These are phyloP conservation scores for Saccharomycopsis sp. DNA, from an alignment of 805 yeast species.

Conservation along the genomic window DNA sequence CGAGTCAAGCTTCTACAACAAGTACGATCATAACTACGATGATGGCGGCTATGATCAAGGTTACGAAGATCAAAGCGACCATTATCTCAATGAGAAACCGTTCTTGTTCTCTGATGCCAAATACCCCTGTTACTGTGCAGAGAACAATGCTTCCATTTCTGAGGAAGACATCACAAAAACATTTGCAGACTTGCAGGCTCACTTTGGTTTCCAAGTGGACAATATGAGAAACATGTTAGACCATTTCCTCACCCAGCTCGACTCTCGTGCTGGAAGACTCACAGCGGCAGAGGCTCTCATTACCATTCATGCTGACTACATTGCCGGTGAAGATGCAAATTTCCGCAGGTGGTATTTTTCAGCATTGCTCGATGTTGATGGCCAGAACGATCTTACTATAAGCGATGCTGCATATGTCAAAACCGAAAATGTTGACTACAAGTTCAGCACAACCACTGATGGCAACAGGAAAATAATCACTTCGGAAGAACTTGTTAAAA, in stretches of 20 bases:
- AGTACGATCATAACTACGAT: not conserved
- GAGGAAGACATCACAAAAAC: conserved; percentile 52
- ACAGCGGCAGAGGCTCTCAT: conserved; percentile 60
- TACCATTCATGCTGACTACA: conserved; percentile 80
- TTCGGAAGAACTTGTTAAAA: not conserved
- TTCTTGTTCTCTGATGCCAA: conserved; percentile 1
- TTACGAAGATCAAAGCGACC: too few relatives aligned
- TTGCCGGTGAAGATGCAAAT: conserved; percentile 84
- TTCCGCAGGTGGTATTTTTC: conserved; percentile 90
- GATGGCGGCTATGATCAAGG: too few relatives aligned
- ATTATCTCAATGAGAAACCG: conserved; percentile 5
- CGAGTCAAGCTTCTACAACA: not conserved
- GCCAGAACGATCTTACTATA: conserved; percentile 27
- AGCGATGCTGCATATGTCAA: not conserved
- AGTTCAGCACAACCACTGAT: not conserved
- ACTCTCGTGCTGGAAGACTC: conserved; percentile 79
- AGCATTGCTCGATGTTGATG: conserved; percentile 71
- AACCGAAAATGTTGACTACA: not conserved
- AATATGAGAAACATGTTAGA: conserved; percentile 74
- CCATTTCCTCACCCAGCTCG: conserved; percentile 69
- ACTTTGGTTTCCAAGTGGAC: conserved; percentile 81
- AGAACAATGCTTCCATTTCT: conserved; percentile 44
- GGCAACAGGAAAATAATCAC: not conserved
- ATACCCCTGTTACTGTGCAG: conserved; percentile 16
- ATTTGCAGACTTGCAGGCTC: conserved; percentile 46